Conservation (phyloP, 192 early-diverging fungal genomes). For the Irineochytrium annulatum region DNA sequence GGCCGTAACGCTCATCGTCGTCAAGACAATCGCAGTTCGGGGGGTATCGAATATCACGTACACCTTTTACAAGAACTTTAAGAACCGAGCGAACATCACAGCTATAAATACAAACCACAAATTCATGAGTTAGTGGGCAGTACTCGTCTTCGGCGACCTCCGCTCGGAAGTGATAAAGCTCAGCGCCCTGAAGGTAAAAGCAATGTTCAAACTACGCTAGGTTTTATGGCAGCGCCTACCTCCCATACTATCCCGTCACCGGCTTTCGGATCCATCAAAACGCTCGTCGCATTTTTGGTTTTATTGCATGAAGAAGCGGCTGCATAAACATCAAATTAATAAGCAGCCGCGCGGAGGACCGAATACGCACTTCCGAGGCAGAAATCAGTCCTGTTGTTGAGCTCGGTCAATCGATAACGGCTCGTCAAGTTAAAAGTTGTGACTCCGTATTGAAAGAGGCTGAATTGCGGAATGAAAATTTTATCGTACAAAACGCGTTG, state of each 20-base stretch:
- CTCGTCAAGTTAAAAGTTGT: background rate
- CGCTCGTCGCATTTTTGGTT: no score
- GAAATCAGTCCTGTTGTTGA: conserved; percentile 27
- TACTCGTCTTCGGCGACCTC: conserved; percentile 18
- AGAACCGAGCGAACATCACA: background rate
- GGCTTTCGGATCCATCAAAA: conserved; percentile 10
- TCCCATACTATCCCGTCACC: conserved; percentile 11
- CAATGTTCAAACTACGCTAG: background rate
- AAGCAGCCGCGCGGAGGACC: no score
- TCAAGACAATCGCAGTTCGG: conserved; percentile 13
- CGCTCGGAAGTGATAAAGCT: conserved; percentile 23
- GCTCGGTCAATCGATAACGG: conserved; percentile 12
- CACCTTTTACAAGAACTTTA: conserved; percentile 8
- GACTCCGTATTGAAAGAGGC: background rate
- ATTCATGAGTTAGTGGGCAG: conserved; percentile 11
- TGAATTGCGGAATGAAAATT: conserved; percentile 3
- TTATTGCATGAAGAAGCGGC: no score
- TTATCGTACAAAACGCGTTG: conserved; percentile 18
- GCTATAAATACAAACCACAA: no score
- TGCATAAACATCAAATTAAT: no score
- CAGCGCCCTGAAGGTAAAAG: conserved; percentile 2
- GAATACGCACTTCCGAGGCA: conserved; percentile 10
- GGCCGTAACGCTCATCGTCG: conserved; percentile 19
- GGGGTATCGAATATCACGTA: conserved; percentile 19
- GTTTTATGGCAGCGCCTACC: background rate